phyloP scores from a whole-genome alignment of 176 grass and related monocot genomes.

The Musa troglodytarum region DNA sequence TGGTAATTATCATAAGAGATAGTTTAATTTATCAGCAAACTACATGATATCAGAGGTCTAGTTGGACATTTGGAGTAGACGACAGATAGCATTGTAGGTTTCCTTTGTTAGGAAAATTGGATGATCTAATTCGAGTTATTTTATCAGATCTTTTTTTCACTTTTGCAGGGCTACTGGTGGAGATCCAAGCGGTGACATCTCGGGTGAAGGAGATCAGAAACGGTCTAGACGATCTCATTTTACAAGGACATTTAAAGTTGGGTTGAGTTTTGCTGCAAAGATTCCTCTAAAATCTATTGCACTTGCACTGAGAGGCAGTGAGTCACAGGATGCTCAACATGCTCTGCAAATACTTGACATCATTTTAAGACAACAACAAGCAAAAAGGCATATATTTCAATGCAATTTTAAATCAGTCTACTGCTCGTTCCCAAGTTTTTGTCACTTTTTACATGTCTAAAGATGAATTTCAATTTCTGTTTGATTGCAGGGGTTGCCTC shows the following conservation, averaged over 20 bases:
- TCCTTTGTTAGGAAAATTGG: not conserved
- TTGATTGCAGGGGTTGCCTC: constrained; percentile 41
- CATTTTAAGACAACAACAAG: constrained; percentile 83
- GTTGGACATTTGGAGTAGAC: too few relatives aligned
- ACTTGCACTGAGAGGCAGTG: constrained; percentile 46
- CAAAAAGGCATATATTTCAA: constrained; percentile 32
- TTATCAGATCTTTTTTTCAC: not conserved
- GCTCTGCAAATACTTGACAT: constrained; percentile 76
- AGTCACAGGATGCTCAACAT: constrained; percentile 55
- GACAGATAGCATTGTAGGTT: not conserved
- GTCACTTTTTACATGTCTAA: not conserved
- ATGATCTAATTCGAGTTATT: not conserved
- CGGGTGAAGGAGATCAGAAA: constrained; percentile 45
- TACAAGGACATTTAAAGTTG: constrained; percentile 54
- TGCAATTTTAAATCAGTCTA: constrained; percentile 25
- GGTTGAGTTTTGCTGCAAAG: constrained; percentile 52
- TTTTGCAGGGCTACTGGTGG: constrained; percentile 5
- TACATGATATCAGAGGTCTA: too few relatives aligned
- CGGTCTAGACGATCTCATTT: constrained; percentile 47
- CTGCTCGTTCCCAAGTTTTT: not conserved
- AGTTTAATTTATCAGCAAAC: too few relatives aligned
- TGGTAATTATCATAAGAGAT: too few relatives aligned
- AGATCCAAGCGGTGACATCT: constrained; percentile 46
- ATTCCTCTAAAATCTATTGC: constrained; percentile 66
- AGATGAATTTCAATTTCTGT: not conserved